These are phyloP conservation scores for Trichosanthes cucumerina DNA, from an alignment of 306 rosid species.

Conservation along the genomic window DNA sequence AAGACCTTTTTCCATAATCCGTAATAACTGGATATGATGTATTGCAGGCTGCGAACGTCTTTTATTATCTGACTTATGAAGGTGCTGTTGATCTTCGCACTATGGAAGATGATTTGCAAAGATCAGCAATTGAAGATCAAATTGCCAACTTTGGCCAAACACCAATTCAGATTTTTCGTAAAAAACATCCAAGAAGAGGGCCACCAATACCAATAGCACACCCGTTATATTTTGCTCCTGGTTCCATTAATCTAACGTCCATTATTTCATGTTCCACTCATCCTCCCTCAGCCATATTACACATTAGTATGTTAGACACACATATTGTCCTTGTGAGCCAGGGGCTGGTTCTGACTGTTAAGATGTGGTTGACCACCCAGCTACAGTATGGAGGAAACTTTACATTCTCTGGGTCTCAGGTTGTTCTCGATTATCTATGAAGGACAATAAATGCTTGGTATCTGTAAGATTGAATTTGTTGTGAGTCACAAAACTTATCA, in stretches of 20 bases:
- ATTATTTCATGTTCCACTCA: conserved; percentile 43
- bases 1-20: conserved; percentile 1
- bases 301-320: conserved; percentile 68
- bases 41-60: conserved; percentile 81
- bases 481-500: conserved; percentile 9
- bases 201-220: conserved; percentile 97
- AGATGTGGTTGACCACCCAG: conserved; percentile 87
- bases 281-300: conserved; percentile 45
- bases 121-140: conserved; percentile 93
- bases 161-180: conserved; percentile 84
- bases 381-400: conserved; percentile 92
- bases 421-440: conserved; percentile 29
- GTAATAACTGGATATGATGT: conserved; percentile 7
- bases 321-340: conserved; percentile 69
- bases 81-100: conserved; percentile 91
- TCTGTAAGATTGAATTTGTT: background rate
- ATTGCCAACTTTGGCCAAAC: conserved; percentile 99
- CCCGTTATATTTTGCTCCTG: conserved; percentile 85
- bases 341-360: conserved; percentile 72
- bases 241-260: conserved; percentile 79
- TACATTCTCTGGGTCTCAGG: conserved; percentile 91
- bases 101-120: conserved; percentile 91
- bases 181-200: conserved; percentile 97
- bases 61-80: conserved; percentile 90
- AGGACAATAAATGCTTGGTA: conserved; percentile 7